Conservation (phyloP, 2,329 filamentous ascomycete species). For the Pseudogymnoascus sp. region DNA sequence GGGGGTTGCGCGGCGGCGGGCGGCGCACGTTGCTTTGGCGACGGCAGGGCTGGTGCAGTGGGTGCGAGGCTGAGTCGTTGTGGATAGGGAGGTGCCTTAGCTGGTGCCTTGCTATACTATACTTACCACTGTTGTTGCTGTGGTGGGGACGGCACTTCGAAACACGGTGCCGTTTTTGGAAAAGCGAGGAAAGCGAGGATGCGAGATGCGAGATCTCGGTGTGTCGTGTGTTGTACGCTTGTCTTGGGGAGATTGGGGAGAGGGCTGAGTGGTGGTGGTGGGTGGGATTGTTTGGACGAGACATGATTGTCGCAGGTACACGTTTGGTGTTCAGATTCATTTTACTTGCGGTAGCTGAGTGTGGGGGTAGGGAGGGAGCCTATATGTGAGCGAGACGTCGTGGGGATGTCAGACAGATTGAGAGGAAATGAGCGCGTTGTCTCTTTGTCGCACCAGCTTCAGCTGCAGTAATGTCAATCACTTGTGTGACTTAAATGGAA, state of each 20-base stretch:
- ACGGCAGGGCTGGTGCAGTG: neutral
- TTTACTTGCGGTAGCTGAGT: neutral
- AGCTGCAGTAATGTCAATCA: neutral
- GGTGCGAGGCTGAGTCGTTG: neutral
- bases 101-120: neutral
- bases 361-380: neutral
- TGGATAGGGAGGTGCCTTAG: neutral
- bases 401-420: neutral
- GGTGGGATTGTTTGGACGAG: neutral
- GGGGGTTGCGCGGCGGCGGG: no score
- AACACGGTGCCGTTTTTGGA: neutral
- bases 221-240: neutral
- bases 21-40: neutral
- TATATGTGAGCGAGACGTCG: neutral
- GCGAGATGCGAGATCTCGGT: neutral
- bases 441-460: neutral
- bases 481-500: neutral
- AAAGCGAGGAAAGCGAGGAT: neutral
- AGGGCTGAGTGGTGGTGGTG: neutral
- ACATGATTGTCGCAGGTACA: conserved; percentile 1
- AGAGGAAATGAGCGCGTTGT: neutral
- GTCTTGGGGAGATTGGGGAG: neutral
- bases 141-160: neutral
- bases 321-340: neutral
- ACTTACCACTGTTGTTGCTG: no score